Evolutionary conservation across 805 yeast genomes (phyloP).

Genomic region (Kuraishia piskuri): DNA sequence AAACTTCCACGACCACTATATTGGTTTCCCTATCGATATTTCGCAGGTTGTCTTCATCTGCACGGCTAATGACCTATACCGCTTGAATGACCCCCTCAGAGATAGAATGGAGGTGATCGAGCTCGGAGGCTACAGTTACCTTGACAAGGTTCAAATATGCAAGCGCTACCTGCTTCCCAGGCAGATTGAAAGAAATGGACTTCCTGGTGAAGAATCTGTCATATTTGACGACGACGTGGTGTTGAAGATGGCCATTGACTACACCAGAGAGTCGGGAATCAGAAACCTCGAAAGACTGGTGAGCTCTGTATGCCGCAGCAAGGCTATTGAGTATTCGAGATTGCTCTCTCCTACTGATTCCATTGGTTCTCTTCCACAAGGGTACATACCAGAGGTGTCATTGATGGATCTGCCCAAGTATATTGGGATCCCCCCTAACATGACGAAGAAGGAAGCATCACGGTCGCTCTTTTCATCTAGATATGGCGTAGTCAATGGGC

Average conservation of each 20-base stretch:
- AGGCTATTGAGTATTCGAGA: conserved; percentile 62
- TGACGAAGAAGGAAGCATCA: conserved; percentile 30
- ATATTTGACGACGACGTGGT: conserved; percentile 44
- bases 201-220: conserved; percentile 32
- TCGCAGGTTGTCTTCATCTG: conserved; percentile 78
- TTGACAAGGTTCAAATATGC: conserved; percentile 71
- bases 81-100: conserved; percentile 65
- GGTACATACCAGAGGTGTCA: conserved; percentile 33
- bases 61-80: conserved; percentile 72
- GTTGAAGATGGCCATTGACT: conserved; percentile 52
- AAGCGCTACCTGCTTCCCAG: conserved; percentile 63
- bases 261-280: conserved; percentile 84
- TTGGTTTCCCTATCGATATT: conserved; percentile 79
- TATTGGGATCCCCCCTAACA: conserved; percentile 47
- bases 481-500: conserved; percentile 77
- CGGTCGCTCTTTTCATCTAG: conserved; percentile 38
- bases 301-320: conserved; percentile 71
- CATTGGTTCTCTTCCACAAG: conserved; percentile 12
- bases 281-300: conserved; percentile 68
- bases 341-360: conserved; percentile 15
- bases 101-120: conserved; percentile 82
- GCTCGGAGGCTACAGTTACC: conserved; percentile 69
- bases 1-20: conserved; percentile 70
- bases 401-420: conserved; percentile 54
- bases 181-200: conserved; percentile 62